Base-by-base conservation (phyloP, 371 early-diverging fungal genomes). In the Aphelidium insulamus region DNA sequence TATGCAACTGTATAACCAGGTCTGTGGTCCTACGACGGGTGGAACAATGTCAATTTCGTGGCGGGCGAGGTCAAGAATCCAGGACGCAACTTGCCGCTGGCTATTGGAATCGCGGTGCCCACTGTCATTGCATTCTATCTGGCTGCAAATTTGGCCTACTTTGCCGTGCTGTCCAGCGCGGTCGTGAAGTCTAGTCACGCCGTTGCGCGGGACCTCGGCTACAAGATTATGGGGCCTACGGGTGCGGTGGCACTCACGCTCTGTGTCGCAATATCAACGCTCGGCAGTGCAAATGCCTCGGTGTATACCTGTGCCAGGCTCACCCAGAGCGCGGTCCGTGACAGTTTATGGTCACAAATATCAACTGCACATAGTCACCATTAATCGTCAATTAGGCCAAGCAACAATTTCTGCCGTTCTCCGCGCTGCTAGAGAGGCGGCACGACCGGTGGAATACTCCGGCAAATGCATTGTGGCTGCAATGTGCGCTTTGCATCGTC, bases 21-120 rank as follows among this genome's bases (percentile, higher is more conserved):
- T 19, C 55, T 90, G n/a, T 90, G 85, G 81, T 83, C 87, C 0
- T 87, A 81, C 44, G 85, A 82, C 43, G 88, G 88, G 3, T 77
- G 77, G 80, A 79, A 78, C 36, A 85, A 79, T 40, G 51, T 90
- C 8, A 85, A 83, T 36, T 73, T 77, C 38, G 78, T 82, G 17
- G 68, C 80, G 11, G 80, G 81, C 16, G 91, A 90, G 57, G 76
- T 90, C 57, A 74, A 76, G 39, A 60, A 79, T 34, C 83, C 88
- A 5, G 62, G 66, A 7, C 58, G 62, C 20, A 77, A 83, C 43
- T 55, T 90, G 21, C 87, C 87, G n/a, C 22, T 48, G 21, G 50
- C 63, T 2, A 41, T 62, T 11, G 46, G 53, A 17, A 50, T 50
- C 2, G 65, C 72, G 0, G 68, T 84, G n/a, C 62, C 69, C 2